Evolutionary conservation across 345 rosid species (phyloP).

Genomic region (Brassica juncea): DNA sequence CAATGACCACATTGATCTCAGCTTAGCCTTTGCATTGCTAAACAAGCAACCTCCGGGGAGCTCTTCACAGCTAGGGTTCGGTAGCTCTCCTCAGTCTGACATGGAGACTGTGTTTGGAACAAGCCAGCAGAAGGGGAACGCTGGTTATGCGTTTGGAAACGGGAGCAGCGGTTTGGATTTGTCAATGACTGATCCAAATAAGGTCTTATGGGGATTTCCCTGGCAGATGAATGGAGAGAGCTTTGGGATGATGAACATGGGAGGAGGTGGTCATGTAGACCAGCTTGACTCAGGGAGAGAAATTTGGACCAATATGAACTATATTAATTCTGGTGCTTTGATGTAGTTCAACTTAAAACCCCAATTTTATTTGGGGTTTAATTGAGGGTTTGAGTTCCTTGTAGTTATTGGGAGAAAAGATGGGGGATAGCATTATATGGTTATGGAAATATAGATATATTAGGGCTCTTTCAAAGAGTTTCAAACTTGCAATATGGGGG

Average conservation of each 20-base stretch:
- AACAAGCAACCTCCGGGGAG: constrained; percentile 53
- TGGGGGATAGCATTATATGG: constrained; percentile 4
- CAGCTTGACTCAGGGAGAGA: constrained; percentile 55
- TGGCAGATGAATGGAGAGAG: constrained; percentile 70
- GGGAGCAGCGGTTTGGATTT: constrained; percentile 44
- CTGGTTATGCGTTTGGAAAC: constrained; percentile 31
- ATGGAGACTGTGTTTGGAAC: constrained; percentile 36
- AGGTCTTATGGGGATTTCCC: constrained; percentile 65
- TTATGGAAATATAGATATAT: constrained; percentile 22
- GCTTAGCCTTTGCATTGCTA: constrained; percentile 77
- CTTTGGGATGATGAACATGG: constrained; percentile 39
- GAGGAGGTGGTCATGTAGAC: constrained; percentile 35
- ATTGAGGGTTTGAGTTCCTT: constrained; percentile 31
- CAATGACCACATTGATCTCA: constrained; percentile 64
- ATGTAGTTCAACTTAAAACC: constrained; percentile 36
- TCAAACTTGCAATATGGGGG: constrained; percentile 16
- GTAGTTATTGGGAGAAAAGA: neutral
- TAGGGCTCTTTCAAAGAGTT: constrained; percentile 32
- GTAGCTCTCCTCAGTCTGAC: constrained; percentile 36
- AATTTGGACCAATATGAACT: constrained; percentile 53
- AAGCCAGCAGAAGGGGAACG: constrained; percentile 18
- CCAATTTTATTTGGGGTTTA: constrained; percentile 34
- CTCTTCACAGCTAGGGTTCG: constrained; percentile 52
- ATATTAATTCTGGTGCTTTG: constrained; percentile 48
- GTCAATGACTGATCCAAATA: constrained; percentile 43